Evolutionary conservation across 345 rosid genomes (phyloP).

Genomic region (Syzygium oleosum): DNA sequence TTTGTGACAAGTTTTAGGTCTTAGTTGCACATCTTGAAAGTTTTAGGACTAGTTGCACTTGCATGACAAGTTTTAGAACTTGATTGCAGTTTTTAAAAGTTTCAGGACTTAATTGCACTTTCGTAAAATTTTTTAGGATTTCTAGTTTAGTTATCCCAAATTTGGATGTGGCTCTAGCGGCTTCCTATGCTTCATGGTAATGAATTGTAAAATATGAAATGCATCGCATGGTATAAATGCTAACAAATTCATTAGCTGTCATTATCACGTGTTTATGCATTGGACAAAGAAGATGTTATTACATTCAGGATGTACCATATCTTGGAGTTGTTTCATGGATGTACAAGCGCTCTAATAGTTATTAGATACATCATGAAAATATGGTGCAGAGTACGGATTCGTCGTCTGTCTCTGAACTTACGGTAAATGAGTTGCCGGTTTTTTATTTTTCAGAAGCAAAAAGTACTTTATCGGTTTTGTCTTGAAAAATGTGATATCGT

Average conservation of each 20-base stretch:
- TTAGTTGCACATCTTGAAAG: too few relatives aligned
- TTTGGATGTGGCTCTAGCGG: background rate
- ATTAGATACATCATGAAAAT: background rate
- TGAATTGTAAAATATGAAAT: background rate
- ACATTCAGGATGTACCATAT: background rate
- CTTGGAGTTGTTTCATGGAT: background rate
- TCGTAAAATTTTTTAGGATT: too few relatives aligned
- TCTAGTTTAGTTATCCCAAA: too few relatives aligned
- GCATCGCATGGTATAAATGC: background rate
- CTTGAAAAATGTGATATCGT: background rate
- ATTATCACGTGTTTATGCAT: background rate
- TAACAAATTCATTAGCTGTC: background rate
- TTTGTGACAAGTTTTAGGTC: too few relatives aligned
- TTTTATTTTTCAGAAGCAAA: background rate
- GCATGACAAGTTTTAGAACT: too few relatives aligned
- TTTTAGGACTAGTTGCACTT: too few relatives aligned
- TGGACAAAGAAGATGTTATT: background rate
- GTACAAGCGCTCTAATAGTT: background rate
- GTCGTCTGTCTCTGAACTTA: background rate
- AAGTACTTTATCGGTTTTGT: background rate
- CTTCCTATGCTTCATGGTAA: background rate
- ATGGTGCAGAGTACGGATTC: background rate
- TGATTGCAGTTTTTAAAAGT: too few relatives aligned
- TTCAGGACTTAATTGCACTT: too few relatives aligned
- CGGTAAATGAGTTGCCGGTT: background rate